Conservation (phyloP, 2,329 filamentous ascomycete genomes). For the Salinomyces thailandicus region DNA sequence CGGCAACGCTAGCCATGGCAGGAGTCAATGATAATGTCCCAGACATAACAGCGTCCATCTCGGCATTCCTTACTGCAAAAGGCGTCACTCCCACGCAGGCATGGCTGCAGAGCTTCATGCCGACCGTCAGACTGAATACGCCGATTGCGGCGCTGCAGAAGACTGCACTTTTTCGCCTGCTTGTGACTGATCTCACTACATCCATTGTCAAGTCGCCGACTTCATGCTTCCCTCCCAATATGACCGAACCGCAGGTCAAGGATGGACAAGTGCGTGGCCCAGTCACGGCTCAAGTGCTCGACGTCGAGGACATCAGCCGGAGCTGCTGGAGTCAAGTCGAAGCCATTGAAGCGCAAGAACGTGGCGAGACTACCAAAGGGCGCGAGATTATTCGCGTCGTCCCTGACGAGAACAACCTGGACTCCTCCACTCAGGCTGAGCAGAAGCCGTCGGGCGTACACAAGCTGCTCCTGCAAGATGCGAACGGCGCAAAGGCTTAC, state of each 20-base stretch:
- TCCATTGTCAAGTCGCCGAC: conserved; percentile 35
- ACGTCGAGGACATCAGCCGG: conserved; percentile 70
- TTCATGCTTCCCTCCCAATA: conserved; percentile 47
- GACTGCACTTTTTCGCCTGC: conserved; percentile 69
- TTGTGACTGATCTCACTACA: conserved; percentile 64
- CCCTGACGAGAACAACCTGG: conserved; percentile 37
- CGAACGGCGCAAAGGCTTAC: conserved; percentile 55
- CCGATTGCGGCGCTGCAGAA: conserved; percentile 63
- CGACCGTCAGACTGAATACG: conserved; percentile 43
- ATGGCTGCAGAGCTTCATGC: conserved; percentile 56
- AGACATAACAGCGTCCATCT: conserved; percentile 5
- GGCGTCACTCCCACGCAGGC: conserved; percentile 44
- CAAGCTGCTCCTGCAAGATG: conserved; percentile 74
- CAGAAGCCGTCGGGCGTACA: conserved; percentile 49
- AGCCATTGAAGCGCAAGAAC: conserved; percentile 60
- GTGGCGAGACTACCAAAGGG: conserved; percentile 64
- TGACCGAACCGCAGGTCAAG: conserved; percentile 44
- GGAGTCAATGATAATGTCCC: conserved; percentile 3
- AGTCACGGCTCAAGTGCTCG: conserved; percentile 70
- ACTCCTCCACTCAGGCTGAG: conserved; percentile 12
- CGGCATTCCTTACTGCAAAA: conserved; percentile 13
- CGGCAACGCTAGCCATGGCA: conserved; percentile 2
- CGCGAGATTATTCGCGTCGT: conserved; percentile 71
- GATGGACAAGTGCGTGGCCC: conserved; percentile 50
- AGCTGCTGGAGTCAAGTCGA: conserved; percentile 84